Evolutionary conservation across 768 basidiomycete genomes (phyloP), one percentile per base, ranked within the genome.

Genomic region (Harrya chromipes): DNA sequence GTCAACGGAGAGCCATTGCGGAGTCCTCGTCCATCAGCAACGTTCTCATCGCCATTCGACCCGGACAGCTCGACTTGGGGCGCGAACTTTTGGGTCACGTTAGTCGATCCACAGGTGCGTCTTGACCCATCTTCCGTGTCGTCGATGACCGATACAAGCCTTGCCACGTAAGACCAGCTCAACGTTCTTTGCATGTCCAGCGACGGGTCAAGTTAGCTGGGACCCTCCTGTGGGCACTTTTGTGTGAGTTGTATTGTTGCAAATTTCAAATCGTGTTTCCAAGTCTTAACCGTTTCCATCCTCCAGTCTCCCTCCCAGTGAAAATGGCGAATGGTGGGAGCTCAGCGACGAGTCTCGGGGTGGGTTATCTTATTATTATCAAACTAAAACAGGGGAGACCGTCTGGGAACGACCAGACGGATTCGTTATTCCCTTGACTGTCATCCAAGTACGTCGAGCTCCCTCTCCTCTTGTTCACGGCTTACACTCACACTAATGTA

Each of bases 321-420:
- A 80, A 4, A 83, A 89, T 38, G 93, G 94, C 36, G 92, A 95
- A 65, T 97, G 94, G 93, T 97, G 94, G 94, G 94, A 97, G 68
- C 78, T 97, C 51, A 75, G 75, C 39, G 94, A 97, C 64, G 87
- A 91, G 33, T 80, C 84, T 39, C 78, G 90, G 44, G 87, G 84
- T 39, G 90, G 90, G 26, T 73, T 93, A 48, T 83, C 89, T 4
- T 97, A 97, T 66, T 97, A 93, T 70, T 94, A 95, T 70, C 93
- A 94, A 61, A 97, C 93, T 10, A 86, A 91, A 67, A 85, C 90
- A 1, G 85, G 87, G 1, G 87, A 90, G 59, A 95, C 94, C 1
- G 86, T 90, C 31, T 97, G 94, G 94, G 90, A 90, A 50, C 80
- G 87, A n/a, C 94, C 94, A 13, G 69, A 76, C 20, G 88, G 84